Evolutionary conservation across 177 flowering plant species (phyloP).

Genomic region (Vitis hybrid): DNA sequence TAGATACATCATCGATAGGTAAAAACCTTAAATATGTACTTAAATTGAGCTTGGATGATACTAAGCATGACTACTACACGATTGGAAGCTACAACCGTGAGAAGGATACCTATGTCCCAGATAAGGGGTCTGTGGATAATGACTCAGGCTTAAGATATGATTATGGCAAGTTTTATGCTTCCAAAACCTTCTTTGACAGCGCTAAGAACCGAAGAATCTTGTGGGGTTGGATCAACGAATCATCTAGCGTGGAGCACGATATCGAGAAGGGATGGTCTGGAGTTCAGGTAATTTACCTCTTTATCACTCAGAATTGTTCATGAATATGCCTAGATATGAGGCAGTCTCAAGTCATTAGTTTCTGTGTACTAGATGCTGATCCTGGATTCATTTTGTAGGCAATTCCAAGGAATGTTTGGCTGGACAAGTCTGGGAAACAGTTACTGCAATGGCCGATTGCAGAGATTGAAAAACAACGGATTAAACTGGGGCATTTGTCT

Average conservation of each 20-base stretch:
- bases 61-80: conserved; percentile 38
- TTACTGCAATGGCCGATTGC: conserved; percentile 51
- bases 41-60: conserved; percentile 41
- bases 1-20: conserved; percentile 32
- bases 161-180: conserved; percentile 62
- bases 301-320: neutral
- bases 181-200: conserved; percentile 48
- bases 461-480: conserved; percentile 35
- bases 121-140: conserved; percentile 25
- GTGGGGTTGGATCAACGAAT: conserved; percentile 60
- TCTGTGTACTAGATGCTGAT: no score
- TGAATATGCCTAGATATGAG: no score
- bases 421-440: conserved; percentile 40
- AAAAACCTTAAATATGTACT: conserved; percentile 38
- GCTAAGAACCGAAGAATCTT: conserved; percentile 39
- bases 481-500: conserved; percentile 7
- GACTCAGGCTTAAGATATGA: conserved; percentile 45
- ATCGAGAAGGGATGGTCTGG: conserved; percentile 60
- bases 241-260: conserved; percentile 22
- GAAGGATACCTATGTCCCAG: conserved; percentile 33
- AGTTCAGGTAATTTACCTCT: conserved; percentile 37
- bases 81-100: conserved; percentile 37
- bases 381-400: conserved; percentile 30
- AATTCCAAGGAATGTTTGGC: conserved; percentile 49
- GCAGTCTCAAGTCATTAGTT: no score